Percentiles rank a stretch among this genome's conserved stretches.
phyloP scores from a whole-genome alignment of 495 filamentous ascomycete species.

The Penicillium robsamsonii region DNA sequence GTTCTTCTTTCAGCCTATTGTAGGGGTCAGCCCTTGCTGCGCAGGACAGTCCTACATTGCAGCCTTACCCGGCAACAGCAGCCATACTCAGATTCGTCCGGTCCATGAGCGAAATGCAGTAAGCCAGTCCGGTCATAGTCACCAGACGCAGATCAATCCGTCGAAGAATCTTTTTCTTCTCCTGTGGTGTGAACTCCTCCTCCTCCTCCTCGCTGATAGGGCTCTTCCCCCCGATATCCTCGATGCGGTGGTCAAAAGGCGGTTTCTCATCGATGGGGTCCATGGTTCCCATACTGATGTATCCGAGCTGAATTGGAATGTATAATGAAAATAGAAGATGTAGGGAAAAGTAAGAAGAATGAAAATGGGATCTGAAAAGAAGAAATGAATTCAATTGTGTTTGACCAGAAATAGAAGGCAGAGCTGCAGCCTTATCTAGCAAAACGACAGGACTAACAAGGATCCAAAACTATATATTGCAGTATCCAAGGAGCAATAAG shows the following conservation, averaged over 20 bases:
- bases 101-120: conserved; percentile 67
- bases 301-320: not conserved
- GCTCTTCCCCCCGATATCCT: conserved; percentile 25
- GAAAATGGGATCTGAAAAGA: not conserved
- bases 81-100: conserved; percentile 65
- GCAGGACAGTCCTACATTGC: not conserved
- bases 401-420: not conserved
- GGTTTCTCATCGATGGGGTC: conserved; percentile 25
- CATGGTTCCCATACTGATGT: not conserved
- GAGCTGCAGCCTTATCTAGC: not conserved
- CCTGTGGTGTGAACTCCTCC: conserved; percentile 36
- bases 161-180: conserved; percentile 52
- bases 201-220: conserved; percentile 30
- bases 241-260: conserved; percentile 28
- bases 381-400: not conserved
- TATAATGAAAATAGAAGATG: not conserved
- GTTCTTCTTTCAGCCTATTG: conserved; percentile 50
- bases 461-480: not conserved
- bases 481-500: not conserved
- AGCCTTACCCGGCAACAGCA: conserved; percentile 54
- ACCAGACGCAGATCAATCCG: conserved; percentile 64
- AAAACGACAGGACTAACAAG: not conserved
- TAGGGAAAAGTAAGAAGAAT: not conserved
- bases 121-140: conserved; percentile 60
- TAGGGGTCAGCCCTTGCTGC: conserved; percentile 6